Conservation (phyloP, 352 stramenopile genomes). For the Pythium angustatum region DNA sequence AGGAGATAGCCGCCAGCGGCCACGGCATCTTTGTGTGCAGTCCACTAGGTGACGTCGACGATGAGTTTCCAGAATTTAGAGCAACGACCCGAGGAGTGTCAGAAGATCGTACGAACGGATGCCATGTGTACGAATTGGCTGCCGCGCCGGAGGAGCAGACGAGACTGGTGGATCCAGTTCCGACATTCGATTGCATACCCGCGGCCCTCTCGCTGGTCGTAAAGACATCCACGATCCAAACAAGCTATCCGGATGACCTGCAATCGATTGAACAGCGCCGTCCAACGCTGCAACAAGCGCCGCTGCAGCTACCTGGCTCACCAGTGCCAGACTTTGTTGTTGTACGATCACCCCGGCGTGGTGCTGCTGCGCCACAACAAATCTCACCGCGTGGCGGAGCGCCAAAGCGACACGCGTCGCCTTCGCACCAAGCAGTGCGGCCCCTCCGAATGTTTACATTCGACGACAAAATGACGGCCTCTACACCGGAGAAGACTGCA, state of each 20-base stretch:
- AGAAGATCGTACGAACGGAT: too few species aligned
- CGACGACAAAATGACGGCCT: constrained; percentile 11
- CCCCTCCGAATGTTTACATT: constrained; percentile 26
- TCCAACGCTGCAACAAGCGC: not conserved
- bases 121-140: too few species aligned
- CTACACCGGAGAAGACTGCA: constrained; percentile 14
- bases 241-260: not conserved
- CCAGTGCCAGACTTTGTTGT: constrained; percentile 18
- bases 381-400: not conserved
- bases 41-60: not conserved
- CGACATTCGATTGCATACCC: not conserved
- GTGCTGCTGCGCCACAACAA: not conserved
- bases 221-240: not conserved
- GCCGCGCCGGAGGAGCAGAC: not conserved
- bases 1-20: not conserved
- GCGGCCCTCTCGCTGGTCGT: not conserved
- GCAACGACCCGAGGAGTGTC: not conserved
- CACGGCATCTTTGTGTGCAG: not conserved
- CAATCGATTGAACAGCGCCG: not conserved
- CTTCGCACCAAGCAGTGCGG: constrained; percentile 11
- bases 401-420: not conserved
- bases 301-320: not conserved
- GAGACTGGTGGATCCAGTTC: not conserved
- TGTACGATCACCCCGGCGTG: constrained; percentile 10
- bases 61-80: not conserved